Conservation (phyloP, 2,329 filamentous ascomycete genomes). For the Curvularia sp. region DNA sequence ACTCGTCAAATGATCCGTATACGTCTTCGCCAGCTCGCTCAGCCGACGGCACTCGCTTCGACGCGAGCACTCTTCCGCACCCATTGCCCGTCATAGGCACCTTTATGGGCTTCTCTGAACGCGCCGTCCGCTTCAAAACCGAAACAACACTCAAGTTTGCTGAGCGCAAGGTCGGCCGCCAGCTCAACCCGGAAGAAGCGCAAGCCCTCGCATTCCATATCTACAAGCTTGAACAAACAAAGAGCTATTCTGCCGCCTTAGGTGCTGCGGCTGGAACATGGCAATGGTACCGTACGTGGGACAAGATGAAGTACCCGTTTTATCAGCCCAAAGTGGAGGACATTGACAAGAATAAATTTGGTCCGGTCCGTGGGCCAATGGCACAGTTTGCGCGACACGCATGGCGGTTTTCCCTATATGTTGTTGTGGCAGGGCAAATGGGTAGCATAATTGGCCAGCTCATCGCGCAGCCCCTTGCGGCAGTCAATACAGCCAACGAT, state of each 20-base stretch:
- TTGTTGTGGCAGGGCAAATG: conserved; percentile 37
- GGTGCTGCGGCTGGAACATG: conserved; percentile 45
- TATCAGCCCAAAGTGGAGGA: conserved; percentile 50
- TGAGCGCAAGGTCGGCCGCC: conserved; percentile 47
- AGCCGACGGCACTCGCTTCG: conserved; percentile 38
- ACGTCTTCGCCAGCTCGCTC: conserved; percentile 28
- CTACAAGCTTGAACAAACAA: conserved; percentile 48
- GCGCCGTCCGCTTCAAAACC: conserved; percentile 38
- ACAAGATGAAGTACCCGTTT: conserved; percentile 53
- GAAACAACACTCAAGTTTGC: conserved; percentile 44
- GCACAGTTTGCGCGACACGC: conserved; percentile 41
- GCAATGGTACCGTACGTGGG: conserved; percentile 46
- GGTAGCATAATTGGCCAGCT: conserved; percentile 46
- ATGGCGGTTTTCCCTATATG: conserved; percentile 40
- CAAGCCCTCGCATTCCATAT: conserved; percentile 54
- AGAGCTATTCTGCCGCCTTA: conserved; percentile 49
- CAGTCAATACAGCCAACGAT: conserved; percentile 49
- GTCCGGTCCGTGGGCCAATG: conserved; percentile 42
- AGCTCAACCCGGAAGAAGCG: conserved; percentile 52
- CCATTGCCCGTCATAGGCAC: conserved; percentile 47
- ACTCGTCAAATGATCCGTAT: conserved; percentile 51
- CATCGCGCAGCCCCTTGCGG: conserved; percentile 44
- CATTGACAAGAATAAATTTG: conserved; percentile 52
- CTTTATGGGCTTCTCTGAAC: conserved; percentile 39
- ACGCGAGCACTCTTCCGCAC: conserved; percentile 49